Evolutionary conservation across 2,329 filamentous ascomycete species (phyloP).

Genomic region (Taxawa tesnikishii): DNA sequence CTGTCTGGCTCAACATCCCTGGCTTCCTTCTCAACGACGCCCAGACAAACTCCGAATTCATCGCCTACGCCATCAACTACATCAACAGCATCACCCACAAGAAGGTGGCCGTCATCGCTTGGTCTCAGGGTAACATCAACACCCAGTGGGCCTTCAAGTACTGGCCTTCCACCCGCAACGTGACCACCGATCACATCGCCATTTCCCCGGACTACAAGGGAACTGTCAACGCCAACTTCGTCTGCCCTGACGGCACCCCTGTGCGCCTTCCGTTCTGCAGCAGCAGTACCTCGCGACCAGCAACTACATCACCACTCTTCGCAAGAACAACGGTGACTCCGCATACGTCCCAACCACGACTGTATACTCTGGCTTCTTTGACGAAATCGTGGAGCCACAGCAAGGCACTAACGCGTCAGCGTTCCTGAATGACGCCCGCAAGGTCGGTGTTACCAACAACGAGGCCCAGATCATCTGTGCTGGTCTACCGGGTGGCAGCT

Average conservation of each 20-base stretch:
- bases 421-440: slow-evolving; percentile 27
- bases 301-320: slow-evolving; percentile 30
- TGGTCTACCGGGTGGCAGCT: slow-evolving; percentile 25
- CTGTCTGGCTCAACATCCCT: slow-evolving; percentile 46
- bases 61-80: slow-evolving; percentile 48
- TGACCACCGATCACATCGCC: slow-evolving; percentile 38
- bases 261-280: slow-evolving; percentile 32
- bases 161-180: slow-evolving; percentile 37
- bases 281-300: slow-evolving; percentile 28
- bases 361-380: slow-evolving; percentile 35
- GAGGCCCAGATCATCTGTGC: slow-evolving; percentile 35
- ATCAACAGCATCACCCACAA: slow-evolving; percentile 28
- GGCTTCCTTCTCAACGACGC: slow-evolving; percentile 33
- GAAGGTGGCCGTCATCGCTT: slow-evolving; percentile 36
- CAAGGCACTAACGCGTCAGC: slow-evolving; percentile 34
- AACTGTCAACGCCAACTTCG: slow-evolving; percentile 25
- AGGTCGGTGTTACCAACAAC: slow-evolving; percentile 38
- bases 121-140: slow-evolving; percentile 44
- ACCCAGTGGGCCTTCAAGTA: slow-evolving; percentile 48
- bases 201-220: slow-evolving; percentile 43
- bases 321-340: slow-evolving; percentile 33
- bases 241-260: slow-evolving; percentile 17
- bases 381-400: slow-evolving; percentile 42
- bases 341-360: slow-evolving; percentile 45
- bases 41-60: slow-evolving; percentile 41